These are phyloP conservation scores for Irpex sp. DNA, from an alignment of 1,284 basidiomycete genomes.

Conservation along the genomic window DNA sequence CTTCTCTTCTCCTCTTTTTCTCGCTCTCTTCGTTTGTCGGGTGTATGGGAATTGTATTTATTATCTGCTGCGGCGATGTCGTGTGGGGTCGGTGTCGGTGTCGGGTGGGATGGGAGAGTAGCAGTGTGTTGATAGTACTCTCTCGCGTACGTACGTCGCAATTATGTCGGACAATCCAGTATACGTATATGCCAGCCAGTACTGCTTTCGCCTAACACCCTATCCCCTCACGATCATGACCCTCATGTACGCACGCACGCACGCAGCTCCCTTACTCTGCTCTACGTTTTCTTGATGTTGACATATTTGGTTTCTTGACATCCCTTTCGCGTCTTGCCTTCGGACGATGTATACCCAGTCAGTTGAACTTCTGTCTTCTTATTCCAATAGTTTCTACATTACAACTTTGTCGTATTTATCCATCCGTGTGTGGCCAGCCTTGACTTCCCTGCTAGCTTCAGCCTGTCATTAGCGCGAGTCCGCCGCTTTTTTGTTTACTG, in stretches of 20 bases:
- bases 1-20: background rate
- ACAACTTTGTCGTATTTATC: background rate
- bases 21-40: background rate
- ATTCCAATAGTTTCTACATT: background rate
- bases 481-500: too few species aligned
- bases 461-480: too few species aligned
- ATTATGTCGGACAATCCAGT: background rate
- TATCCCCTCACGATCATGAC: background rate
- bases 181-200: background rate
- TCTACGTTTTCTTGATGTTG: background rate
- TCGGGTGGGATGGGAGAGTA: background rate
- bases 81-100: background rate
- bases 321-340: background rate
- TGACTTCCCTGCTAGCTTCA: too few species aligned
- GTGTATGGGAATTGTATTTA: slow-evolving; percentile 1
- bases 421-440: background rate
- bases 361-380: background rate
- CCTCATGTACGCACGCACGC: background rate
- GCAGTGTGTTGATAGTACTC: background rate
- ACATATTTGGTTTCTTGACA: background rate
- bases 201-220: background rate
- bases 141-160: background rate
- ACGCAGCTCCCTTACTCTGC: background rate
- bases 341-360: background rate
- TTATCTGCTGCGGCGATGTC: background rate